phyloP scores from a whole-genome alignment of 352 stramenopile species.

The Globisporangium polare region DNA sequence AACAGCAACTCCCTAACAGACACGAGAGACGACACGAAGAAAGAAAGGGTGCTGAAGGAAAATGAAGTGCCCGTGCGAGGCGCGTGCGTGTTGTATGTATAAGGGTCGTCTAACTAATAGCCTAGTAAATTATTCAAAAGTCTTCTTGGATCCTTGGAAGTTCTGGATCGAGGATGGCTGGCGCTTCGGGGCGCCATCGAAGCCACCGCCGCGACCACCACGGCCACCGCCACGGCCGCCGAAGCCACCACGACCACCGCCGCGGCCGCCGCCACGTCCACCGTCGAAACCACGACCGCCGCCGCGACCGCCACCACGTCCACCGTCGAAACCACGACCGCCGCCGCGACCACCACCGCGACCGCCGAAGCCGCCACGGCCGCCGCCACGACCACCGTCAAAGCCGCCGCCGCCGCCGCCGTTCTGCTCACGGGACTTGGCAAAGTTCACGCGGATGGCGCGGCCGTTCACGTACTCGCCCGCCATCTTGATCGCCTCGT shows the following conservation, averaged over 20 bases:
- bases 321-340: slow-evolving; percentile 36
- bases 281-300: slow-evolving; percentile 44
- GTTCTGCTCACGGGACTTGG: slow-evolving; percentile 62
- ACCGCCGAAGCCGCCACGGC: slow-evolving; percentile 50
- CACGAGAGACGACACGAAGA: not conserved
- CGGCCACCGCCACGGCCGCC: slow-evolving; percentile 36
- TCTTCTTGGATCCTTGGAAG: slow-evolving; percentile 96
- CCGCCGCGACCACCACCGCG: slow-evolving; percentile 50
- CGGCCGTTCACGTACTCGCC: slow-evolving; percentile 92
- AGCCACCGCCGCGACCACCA: slow-evolving; percentile 39
- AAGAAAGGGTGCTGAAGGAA: not conserved
- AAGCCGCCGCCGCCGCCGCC: slow-evolving; percentile 33
- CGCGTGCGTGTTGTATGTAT: slow-evolving; percentile 1
- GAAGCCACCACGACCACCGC: slow-evolving; percentile 24
- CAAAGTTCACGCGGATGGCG: slow-evolving; percentile 94
- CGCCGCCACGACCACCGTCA: slow-evolving; percentile 57
- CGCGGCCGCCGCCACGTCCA: slow-evolving; percentile 22
- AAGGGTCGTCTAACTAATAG: slow-evolving; percentile 18
- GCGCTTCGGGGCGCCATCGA: slow-evolving; percentile 73
- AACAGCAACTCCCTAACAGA: not conserved
- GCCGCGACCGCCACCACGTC: slow-evolving; percentile 46
- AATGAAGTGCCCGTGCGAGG: not conserved
- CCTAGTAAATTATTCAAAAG: slow-evolving; percentile 89
- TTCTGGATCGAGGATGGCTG: slow-evolving; percentile 90
- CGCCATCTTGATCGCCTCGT: slow-evolving; percentile 89